These are phyloP conservation scores for Oryza nivara DNA, from an alignment of 176 grass and related monocot genomes.

Conservation along the genomic window DNA sequence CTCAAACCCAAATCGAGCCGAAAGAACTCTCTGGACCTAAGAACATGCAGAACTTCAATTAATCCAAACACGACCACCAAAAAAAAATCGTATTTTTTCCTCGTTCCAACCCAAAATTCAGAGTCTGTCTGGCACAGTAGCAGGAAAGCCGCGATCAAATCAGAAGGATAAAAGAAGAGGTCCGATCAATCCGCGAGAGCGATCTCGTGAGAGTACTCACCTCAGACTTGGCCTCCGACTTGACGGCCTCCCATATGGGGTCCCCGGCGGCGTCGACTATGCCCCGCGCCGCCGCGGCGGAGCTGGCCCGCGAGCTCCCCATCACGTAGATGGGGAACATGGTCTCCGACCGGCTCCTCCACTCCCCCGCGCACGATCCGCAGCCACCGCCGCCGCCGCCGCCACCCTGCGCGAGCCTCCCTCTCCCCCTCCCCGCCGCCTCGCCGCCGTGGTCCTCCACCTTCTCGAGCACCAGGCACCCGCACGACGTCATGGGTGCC, in stretches of 20 bases:
- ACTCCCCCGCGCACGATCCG: slow-evolving; percentile 41
- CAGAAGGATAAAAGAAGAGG: not conserved
- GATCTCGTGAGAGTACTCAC: slow-evolving; percentile 32
- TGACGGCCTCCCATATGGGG: slow-evolving; percentile 89
- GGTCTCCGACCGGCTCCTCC: slow-evolving; percentile 62
- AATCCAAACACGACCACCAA: not conserved
- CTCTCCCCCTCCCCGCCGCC: slow-evolving; percentile 40
- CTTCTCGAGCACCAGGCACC: slow-evolving; percentile 73
- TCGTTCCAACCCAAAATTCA: not conserved
- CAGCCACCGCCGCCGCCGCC: not conserved
- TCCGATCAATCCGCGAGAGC: not conserved
- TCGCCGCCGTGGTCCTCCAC: slow-evolving; percentile 52
- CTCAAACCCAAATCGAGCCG: not conserved
- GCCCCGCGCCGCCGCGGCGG: slow-evolving; percentile 47
- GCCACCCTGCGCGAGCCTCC: slow-evolving; percentile 12
- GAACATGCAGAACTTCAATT: not conserved
- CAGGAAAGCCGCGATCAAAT: not conserved
- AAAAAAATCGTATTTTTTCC: slow-evolving; percentile 12
- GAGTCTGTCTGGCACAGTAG: not conserved
- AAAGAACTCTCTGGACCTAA: not conserved
- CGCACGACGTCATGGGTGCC: slow-evolving; percentile 61
- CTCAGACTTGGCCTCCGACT: slow-evolving; percentile 82
- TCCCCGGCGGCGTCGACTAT: slow-evolving; percentile 68
- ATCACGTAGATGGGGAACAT: slow-evolving; percentile 96
- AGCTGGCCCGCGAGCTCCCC: slow-evolving; percentile 56